Evolutionary conservation across 1,284 basidiomycete genomes (phyloP), one percentile per base, ranked within the genome.

Genomic region (Anthracocystis panici-leucophaei): DNA sequence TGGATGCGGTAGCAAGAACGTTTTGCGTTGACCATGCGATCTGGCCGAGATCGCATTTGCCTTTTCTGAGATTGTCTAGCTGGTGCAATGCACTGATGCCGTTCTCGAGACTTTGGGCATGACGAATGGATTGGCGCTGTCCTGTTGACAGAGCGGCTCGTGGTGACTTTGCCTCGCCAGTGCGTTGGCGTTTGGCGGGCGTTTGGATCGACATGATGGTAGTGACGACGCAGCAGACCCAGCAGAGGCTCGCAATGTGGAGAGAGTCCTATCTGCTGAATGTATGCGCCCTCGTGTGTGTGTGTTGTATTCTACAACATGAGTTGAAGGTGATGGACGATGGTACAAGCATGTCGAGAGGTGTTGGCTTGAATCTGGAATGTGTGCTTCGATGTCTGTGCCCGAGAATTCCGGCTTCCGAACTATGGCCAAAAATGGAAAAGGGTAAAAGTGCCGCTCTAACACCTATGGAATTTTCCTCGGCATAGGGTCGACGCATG

Each of bases 21-120:
- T 76, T 76, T 4, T 76, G 74, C 2, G 52, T 14, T 2, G 74
- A 76, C 68, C 74, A 76, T 1, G 68, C 68, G n/a, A 76, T 64
- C 49, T 76, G 59, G 3, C 42, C 33, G 1, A 55, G 56, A 31
- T 63, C 53, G 9, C 18, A 16, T 21, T 35, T 14, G 16, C 67
- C 73, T 9, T 25, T 7, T 18, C 35, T 41, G 0, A 75, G 41
- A 16, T 41, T 35, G 4, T 54, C 33, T 9, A 75, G 53, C 33
- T 65, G 62, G 9, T 70, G 53, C 8, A 42, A n/a, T n/a, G 53
- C 55, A 18, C n/a, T 35, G 53, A 63, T 25, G 9, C 59, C 63
- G 18, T 69, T 72, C 10, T 72, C 51, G 23, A 66, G 44, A 27
- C n/a, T 58, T 12, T 65, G 58, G 27, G 68, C 68, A 46, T 71